Base-by-base conservation (phyloP, 2,329 filamentous ascomycete genomes). In the Eutypella sp. region DNA sequence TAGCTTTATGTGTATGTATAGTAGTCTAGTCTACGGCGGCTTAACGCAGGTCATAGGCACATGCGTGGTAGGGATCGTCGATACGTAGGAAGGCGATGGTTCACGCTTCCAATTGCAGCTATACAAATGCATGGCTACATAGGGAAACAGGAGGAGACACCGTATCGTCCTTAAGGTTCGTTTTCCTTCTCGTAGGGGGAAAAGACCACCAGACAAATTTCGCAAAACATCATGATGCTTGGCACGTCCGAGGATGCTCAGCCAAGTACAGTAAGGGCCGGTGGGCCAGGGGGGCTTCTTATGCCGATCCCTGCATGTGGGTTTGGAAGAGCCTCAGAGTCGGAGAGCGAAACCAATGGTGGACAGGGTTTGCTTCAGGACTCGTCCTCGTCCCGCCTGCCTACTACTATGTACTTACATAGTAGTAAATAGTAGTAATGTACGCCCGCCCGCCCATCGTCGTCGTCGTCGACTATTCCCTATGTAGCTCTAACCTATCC, bases 101-200 rank as follows among this genome's bases (percentile, higher is more conserved):
- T n/a, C n/a, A n/a, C n/a, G n/a, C n/a, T n/a, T n/a, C n/a, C n/a
- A n/a, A n/a, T n/a, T n/a, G n/a, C n/a, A n/a, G n/a, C n/a, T n/a
- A n/a, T n/a, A n/a, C n/a, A n/a, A n/a, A n/a, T n/a, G n/a, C n/a
- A 34, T 34, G 31, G n/a, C 31, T 15, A 34, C 16, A 34, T 34
- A 16, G 2, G 18, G 31, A 16, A 34, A 34, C 3, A 15, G 15
- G 15, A 34, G 31, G 47, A 50, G 49, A 55, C 41, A 54, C 52
- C 53, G 50, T 56, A 50, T 57, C 48, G 49, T 51, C 54, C 31
- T 34, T 16, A n/a, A 29, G 7, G 25, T 13, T 7, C 25, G 25
- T n/a, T 6, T 33, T 33, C 29, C 16, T 15, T 33, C 36, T n/a
- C 15, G 36, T 39, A 11, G 18, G 20, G n/a, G 36, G n/a, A n/a